Conservation (phyloP, 2,329 filamentous ascomycete genomes). For the Talaromyces sp. region DNA sequence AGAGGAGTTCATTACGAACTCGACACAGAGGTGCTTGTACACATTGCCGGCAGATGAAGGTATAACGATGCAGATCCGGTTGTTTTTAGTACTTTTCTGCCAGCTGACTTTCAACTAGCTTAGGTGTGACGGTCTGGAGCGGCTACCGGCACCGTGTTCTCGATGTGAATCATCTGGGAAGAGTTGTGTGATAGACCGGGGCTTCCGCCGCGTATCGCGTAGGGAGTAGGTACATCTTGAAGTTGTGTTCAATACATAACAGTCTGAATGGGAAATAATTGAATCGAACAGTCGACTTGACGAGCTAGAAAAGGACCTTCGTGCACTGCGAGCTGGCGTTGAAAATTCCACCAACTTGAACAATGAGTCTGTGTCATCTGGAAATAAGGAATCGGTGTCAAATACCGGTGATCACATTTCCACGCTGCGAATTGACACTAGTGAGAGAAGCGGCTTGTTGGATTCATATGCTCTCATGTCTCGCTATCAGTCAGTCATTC, state of each 20-base stretch:
- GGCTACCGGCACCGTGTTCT: background rate
- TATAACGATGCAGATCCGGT: background rate
- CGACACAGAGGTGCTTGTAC: background rate
- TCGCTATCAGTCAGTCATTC: background rate
- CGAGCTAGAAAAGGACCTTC: constrained; percentile 1
- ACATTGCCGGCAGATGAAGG: constrained; percentile 1
- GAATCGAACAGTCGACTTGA: background rate
- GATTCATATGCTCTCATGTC: background rate
- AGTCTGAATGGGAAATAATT: background rate
- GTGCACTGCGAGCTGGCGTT: background rate
- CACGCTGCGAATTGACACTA: background rate
- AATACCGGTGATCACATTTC: background rate
- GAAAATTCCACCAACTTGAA: background rate
- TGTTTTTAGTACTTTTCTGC: background rate
- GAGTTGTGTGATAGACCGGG: background rate
- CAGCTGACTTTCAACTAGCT: background rate
- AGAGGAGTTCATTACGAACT: background rate
- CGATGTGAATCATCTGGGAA: background rate
- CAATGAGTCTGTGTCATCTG: background rate
- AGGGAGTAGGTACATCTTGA: background rate
- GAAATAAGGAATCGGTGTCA: background rate
- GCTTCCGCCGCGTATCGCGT: background rate
- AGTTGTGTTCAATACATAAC: background rate
- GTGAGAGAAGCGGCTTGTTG: background rate
- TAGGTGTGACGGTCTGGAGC: background rate